Conservation (phyloP, 768 basidiomycete species). For the Chiua virens region DNA sequence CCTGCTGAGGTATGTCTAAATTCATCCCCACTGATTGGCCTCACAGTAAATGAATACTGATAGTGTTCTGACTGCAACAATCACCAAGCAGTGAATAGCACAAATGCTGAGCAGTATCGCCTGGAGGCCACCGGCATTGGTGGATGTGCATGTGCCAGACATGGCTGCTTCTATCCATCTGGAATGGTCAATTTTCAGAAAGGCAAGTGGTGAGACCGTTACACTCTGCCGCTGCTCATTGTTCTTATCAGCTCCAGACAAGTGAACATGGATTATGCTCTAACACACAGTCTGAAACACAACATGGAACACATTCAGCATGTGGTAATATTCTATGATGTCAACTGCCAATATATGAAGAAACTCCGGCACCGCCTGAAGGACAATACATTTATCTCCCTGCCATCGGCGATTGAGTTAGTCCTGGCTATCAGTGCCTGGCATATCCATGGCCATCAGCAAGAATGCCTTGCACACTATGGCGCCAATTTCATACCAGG, state of each 20-base stretch:
- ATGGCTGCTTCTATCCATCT: background rate
- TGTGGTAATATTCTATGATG: slow-evolving; percentile 6
- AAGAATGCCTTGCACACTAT: background rate
- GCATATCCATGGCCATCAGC: slow-evolving; percentile 30
- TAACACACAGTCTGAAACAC: background rate
- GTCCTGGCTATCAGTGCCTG: slow-evolving; percentile 22
- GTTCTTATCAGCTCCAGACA: slow-evolving; percentile 21
- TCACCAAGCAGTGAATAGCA: no score
- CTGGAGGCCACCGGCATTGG: no score
- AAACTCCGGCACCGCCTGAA: background rate
- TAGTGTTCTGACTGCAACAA: no score
- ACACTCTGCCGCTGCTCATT: background rate
- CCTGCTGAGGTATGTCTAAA: no score
- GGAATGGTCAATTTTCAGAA: slow-evolving; percentile 1
- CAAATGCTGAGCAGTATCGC: no score
- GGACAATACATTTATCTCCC: background rate
- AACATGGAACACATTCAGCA: background rate
- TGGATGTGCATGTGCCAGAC: background rate
- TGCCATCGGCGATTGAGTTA: background rate
- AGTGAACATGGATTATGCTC: slow-evolving; percentile 10
- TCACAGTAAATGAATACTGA: no score
- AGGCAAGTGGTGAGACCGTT: background rate
- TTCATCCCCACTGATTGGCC: no score
- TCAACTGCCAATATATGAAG: slow-evolving; percentile 9
- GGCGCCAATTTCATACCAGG: background rate